Evolutionary conservation across 2,329 filamentous ascomycete species (phyloP).

Genomic region (Trichoderma aggressivum): DNA sequence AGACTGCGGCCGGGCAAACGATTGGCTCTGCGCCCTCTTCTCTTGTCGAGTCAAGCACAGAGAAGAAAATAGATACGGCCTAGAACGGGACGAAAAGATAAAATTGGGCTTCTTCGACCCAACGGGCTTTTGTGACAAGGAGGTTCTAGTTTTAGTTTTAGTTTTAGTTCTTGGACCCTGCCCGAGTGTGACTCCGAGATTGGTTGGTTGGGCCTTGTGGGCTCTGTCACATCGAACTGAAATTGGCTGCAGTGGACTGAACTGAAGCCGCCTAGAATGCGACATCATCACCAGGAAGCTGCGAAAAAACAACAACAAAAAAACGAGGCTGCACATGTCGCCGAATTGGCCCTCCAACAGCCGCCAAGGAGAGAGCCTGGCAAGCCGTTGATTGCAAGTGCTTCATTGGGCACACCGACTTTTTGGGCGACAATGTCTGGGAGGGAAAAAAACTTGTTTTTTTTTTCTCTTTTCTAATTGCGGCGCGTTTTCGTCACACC

Average conservation of each 20-base stretch:
- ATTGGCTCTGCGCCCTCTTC: background rate
- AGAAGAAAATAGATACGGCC: background rate
- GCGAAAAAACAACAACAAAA: background rate
- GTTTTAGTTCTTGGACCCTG: slow-evolving; percentile 5
- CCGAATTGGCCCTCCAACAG: background rate
- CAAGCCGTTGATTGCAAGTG: background rate
- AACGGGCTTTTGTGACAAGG: background rate
- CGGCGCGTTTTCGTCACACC: slow-evolving; percentile 13
- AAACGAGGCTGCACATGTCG: background rate
- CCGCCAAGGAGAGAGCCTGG: background rate
- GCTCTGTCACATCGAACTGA: slow-evolving; percentile 13
- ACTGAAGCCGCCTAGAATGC: background rate
- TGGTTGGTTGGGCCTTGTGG: background rate
- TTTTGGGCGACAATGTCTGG: background rate
- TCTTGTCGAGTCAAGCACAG: background rate
- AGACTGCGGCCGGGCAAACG: background rate
- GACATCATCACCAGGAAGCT: background rate
- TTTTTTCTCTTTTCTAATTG: background rate
- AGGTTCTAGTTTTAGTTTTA: background rate
- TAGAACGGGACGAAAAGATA: background rate
- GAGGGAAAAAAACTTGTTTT: background rate
- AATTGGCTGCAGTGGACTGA: background rate
- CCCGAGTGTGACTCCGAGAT: slow-evolving; percentile 18
- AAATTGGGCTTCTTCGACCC: background rate
- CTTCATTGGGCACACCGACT: slow-evolving; percentile 14